Percentiles rank a stretch among this genome's conserved stretches.
Conservation (phyloP, 257 asterid species). For the Plantago elongata region DNA sequence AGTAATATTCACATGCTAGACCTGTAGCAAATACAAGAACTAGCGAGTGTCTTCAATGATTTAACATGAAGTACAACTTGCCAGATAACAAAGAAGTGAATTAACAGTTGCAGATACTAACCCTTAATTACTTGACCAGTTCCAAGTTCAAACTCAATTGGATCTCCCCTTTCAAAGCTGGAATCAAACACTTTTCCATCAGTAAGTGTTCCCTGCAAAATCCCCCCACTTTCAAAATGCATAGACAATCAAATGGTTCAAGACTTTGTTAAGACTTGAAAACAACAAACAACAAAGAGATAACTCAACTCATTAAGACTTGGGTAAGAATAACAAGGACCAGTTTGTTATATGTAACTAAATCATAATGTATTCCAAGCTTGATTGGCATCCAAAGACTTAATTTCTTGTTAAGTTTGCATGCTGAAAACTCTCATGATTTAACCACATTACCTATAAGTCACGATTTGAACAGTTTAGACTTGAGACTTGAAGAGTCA, state of each 20-base stretch:
- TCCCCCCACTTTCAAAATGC: slow-evolving; percentile 11
- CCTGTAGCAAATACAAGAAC: background rate
- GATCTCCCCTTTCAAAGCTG: slow-evolving; percentile 92
- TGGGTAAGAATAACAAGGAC: background rate
- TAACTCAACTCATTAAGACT: background rate
- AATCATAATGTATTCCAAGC: background rate
- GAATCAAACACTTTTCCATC: slow-evolving; percentile 98
- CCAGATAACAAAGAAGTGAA: background rate
- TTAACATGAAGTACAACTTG: slow-evolving; percentile 4
- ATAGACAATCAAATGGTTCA: background rate
- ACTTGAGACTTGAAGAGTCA: no score
- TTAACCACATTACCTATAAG: no score
- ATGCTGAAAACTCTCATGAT: no score
- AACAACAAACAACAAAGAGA: background rate
- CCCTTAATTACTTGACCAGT: slow-evolving; percentile 96
- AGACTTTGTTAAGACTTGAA: background rate
- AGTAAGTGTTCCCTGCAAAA: slow-evolving; percentile 84
- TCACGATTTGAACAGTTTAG: no score
- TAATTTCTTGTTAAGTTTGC: no score
- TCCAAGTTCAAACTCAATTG: slow-evolving; percentile 90
- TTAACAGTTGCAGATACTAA: slow-evolving; percentile 13
- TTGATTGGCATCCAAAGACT: background rate
- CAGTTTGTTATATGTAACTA: background rate
- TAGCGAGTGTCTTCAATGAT: no score
- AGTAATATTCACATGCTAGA: background rate